Evolutionary conservation across 306 rosid species (phyloP), one percentile per base, ranked within the genome.

Genomic region (Vigna mungo): DNA sequence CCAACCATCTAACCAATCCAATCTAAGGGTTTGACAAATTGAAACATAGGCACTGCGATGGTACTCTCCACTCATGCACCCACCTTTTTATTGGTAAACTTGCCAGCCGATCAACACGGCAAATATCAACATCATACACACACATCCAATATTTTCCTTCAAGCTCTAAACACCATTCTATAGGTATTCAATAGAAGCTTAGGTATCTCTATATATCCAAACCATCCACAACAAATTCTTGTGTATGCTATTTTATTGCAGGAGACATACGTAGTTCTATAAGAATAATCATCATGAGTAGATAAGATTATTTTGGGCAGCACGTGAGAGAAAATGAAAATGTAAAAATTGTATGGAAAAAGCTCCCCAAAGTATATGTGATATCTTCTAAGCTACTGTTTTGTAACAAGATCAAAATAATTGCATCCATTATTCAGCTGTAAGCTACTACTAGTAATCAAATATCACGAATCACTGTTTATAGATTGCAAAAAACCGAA

Each of bases 391-490:
- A 51, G 34, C 55, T 70, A 71, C 32, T 63, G 34, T 34, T 54
- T 71, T 17, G 61, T 34, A 62, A 82, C 64, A 77, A 64, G 51
- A 78, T 53, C 63, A 64, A 64, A 77, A 73, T 8, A 68, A 17
- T 47, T 48, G n/a, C 58, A 34, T 32, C 63, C 25, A 61, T 34
- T 7, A 48, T 67, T 49, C 61, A 47, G 71, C 75, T 44, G 12
- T 44, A 48, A 53, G 18, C 14, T 39, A 72, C 14, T 39, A 72
- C 56, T 18, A 48, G 46, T 25, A 62, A 66, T 59, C 72, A 2
- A 58, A 36, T 51, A 64, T 49, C 14, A 18, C 0, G 10, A 36
- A 23, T 15, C 54, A 67, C 48, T 32, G 47, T 16, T 67, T 43
- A 60, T 48, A 37, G 39, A 53, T 64, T 49, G 77, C 27, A 68